A percentile compares a stretch with the other conserved stretches of the same genome.
Evolutionary conservation across 139 green algal genomes (phyloP).

Genomic region (Tetradesmus lagerheimii): DNA sequence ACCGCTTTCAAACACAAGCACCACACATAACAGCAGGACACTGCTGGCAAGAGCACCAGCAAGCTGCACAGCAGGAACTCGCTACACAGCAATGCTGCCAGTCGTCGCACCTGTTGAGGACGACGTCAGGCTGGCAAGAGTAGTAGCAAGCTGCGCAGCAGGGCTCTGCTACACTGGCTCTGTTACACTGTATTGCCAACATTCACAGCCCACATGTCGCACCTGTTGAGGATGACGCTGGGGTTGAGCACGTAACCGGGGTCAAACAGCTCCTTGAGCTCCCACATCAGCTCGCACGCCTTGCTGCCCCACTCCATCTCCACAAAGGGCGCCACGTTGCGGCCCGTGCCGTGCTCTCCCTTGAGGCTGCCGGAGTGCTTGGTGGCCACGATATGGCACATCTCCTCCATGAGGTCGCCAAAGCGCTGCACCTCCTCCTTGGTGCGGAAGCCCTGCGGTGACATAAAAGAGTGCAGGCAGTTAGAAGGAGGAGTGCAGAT

Average conservation of each 20-base stretch:
- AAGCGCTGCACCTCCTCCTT: slow-evolving; percentile 96
- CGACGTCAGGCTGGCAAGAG: too few species aligned
- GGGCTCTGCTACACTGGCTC: too few species aligned
- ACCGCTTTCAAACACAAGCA: background rate
- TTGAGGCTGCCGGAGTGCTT: slow-evolving; percentile 87
- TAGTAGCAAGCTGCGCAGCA: too few species aligned
- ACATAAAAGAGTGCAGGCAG: too few species aligned
- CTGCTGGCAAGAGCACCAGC: background rate
- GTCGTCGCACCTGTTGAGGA: too few species aligned
- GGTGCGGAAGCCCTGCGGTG: slow-evolving; percentile 79
- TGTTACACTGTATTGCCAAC: too few species aligned
- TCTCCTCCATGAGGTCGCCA: slow-evolving; percentile 96
- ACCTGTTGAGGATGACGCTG: slow-evolving; percentile 84
- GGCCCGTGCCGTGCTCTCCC: slow-evolving; percentile 92
- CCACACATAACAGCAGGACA: background rate
- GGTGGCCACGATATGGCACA: slow-evolving; percentile 96
- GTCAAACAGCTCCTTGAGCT: slow-evolving; percentile 98
- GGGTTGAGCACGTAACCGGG: slow-evolving; percentile 94
- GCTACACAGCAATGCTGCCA: too few species aligned
- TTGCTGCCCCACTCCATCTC: slow-evolving; percentile 98
- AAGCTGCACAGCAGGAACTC: too few species aligned
- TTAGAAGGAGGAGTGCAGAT: too few species aligned
- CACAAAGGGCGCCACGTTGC: slow-evolving; percentile 97
- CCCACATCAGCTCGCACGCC: slow-evolving; percentile 98
- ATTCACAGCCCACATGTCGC: too few species aligned